A percentile compares a stretch with the other conserved stretches of the same genome.
phyloP scores from a whole-genome alignment of 2,329 filamentous ascomycete genomes.

The Talaromyces verruculosus region DNA sequence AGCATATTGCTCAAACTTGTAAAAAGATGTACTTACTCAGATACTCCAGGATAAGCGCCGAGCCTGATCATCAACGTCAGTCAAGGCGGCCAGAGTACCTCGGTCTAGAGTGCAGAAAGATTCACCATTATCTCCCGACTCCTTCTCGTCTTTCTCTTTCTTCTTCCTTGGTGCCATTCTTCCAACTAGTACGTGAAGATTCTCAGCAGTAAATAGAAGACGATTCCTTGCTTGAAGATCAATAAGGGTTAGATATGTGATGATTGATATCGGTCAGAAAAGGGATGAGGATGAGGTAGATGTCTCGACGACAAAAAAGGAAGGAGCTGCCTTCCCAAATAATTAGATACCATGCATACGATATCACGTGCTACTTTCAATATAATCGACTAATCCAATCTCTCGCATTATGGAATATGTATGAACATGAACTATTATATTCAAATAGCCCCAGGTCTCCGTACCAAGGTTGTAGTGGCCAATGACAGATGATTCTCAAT shows the following conservation, averaged over 20 bases:
- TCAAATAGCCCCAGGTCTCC: neutral
- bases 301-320: neutral
- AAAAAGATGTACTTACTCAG: constrained; percentile 44
- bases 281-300: neutral
- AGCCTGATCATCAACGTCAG: constrained; percentile 29
- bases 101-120: neutral
- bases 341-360: neutral
- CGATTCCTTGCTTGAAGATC: neutral
- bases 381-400: neutral
- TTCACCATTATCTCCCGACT: constrained; percentile 34
- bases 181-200: neutral
- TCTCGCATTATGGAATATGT: neutral
- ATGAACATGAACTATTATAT: neutral
- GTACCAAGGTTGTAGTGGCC: neutral
- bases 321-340: neutral
- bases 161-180: constrained; percentile 43
- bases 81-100: neutral
- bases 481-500: neutral
- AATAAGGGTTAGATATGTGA: neutral
- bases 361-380: neutral
- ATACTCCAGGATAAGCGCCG: constrained; percentile 51
- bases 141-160: constrained; percentile 39
- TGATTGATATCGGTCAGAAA: neutral
- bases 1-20: neutral
- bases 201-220: no score